Percentiles rank a stretch among this genome's conserved stretches.
These are phyloP conservation scores for Eimeria necatrix DNA, from an alignment of 169 alveolate species.

Conservation along the genomic window DNA sequence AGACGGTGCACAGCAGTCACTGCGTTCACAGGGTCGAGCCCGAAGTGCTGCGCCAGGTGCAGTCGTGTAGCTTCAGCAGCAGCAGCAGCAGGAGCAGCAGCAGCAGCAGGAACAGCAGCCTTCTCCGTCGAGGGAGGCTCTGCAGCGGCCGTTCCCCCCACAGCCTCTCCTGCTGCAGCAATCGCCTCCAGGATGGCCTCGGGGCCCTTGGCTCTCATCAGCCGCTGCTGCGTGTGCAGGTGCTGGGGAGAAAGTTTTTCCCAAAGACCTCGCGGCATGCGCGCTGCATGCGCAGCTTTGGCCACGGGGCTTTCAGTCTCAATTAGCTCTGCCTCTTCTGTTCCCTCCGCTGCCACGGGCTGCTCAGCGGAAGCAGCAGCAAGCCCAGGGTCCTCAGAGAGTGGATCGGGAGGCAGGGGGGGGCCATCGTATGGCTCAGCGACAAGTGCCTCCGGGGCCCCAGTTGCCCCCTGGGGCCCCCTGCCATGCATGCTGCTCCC, in stretches of 20 bases:
- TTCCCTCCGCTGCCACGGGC: not conserved
- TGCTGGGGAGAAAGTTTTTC: constrained; percentile 71
- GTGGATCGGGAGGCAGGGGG: not conserved
- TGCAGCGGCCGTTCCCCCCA: constrained; percentile 20
- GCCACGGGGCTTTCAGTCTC: constrained; percentile 65
- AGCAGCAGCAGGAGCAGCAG: constrained; percentile 39
- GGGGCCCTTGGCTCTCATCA: constrained; percentile 54
- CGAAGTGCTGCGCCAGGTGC: not conserved
- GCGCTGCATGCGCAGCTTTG: constrained; percentile 34
- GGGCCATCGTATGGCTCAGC: not conserved
- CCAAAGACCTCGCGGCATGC: constrained; percentile 66
- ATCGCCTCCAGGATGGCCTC: constrained; percentile 54
- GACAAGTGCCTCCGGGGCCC: not conserved
- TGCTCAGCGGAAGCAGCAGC: not conserved
- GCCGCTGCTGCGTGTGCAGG: constrained; percentile 70
- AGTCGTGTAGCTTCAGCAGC: constrained; percentile 5
- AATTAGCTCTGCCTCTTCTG: not conserved
- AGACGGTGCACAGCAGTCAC: constrained; percentile 74
- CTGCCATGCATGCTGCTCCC: not conserved
- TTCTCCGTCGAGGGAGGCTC: not conserved
- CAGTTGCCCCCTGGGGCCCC: not conserved
- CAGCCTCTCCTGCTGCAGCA: constrained; percentile 47
- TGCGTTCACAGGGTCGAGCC: constrained; percentile 2
- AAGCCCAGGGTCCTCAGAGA: not conserved
- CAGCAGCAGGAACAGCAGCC: not conserved